phyloP scores from a whole-genome alignment of 345 rosid genomes.

The Draba incana region DNA sequence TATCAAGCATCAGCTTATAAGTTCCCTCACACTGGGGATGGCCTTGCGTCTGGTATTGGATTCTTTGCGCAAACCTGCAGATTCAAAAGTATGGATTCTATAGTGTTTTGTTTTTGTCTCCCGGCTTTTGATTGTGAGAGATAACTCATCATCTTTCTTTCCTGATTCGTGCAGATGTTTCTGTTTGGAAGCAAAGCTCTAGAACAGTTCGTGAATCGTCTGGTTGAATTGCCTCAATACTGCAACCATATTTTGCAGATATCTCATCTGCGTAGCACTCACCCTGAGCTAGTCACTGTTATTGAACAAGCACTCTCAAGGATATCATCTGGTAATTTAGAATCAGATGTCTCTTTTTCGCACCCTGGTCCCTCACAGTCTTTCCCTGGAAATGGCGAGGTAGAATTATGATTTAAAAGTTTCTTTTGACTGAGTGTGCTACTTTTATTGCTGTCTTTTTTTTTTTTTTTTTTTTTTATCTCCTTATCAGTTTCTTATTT shows the following conservation, averaged over 20 bases:
- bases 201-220: slow-evolving; percentile 95
- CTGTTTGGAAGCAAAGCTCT: slow-evolving; percentile 92
- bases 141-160: slow-evolving; percentile 23
- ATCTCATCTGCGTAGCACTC: slow-evolving; percentile 87
- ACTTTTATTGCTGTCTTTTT: slow-evolving; percentile 1
- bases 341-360: slow-evolving; percentile 59
- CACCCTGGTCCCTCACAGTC: slow-evolving; percentile 56
- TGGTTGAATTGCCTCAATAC: slow-evolving; percentile 97
- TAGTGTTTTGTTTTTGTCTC: slow-evolving; percentile 8
- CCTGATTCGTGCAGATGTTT: slow-evolving; percentile 72
- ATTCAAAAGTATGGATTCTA: slow-evolving; percentile 75
- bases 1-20: slow-evolving; percentile 95
- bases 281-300: slow-evolving; percentile 82
- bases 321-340: slow-evolving; percentile 79
- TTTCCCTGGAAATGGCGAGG: slow-evolving; percentile 70
- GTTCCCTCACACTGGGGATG: slow-evolving; percentile 87
- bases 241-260: slow-evolving; percentile 98
- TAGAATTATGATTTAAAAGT: slow-evolving; percentile 25
- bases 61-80: slow-evolving; percentile 94
- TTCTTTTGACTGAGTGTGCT: slow-evolving; percentile 5
- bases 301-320: slow-evolving; percentile 86
- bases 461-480: slow-evolving; percentile 10
- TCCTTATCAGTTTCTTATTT: background rate
- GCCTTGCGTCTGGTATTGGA: slow-evolving; percentile 94
- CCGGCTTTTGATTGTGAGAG: slow-evolving; percentile 1